These are phyloP conservation scores for Geotrichum aggregatum DNA, from an alignment of 1,139 yeast species.

Conservation along the genomic window DNA sequence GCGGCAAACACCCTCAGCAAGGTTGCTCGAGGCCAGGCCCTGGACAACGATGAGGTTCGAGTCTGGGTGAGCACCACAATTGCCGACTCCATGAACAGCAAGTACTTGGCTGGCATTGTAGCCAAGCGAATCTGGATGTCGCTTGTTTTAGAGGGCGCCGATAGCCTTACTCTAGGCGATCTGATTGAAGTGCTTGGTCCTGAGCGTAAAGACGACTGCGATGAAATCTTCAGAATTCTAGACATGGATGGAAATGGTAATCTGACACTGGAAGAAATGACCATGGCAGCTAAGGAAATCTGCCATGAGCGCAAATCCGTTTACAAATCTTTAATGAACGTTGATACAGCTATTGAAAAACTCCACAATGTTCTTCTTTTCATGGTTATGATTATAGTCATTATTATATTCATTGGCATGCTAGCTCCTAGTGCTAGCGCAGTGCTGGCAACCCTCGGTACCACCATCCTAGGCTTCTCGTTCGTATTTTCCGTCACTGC, in stretches of 20 bases:
- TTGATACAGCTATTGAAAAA: constrained; percentile 42
- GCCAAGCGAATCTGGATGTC: constrained; percentile 44
- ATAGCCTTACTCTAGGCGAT: constrained; percentile 37
- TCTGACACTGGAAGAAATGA: constrained; percentile 41
- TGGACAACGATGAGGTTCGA: constrained; percentile 18
- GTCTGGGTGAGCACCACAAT: constrained; percentile 35
- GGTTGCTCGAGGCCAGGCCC: constrained; percentile 30
- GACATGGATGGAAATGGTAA: constrained; percentile 42
- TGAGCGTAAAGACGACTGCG: constrained; percentile 35
- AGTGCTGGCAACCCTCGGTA: constrained; percentile 44
- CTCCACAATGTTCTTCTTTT: constrained; percentile 40
- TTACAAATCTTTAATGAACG: constrained; percentile 40
- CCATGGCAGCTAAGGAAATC: constrained; percentile 35
- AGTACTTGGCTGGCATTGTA: constrained; percentile 34
- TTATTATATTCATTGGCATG: constrained; percentile 43
- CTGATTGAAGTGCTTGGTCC: constrained; percentile 39
- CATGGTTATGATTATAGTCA: constrained; percentile 36
- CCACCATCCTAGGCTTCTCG: constrained; percentile 41
- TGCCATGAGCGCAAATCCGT: constrained; percentile 40
- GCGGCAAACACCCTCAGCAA: constrained; percentile 35
- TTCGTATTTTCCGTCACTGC: constrained; percentile 41
- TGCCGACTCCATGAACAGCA: constrained; percentile 37
- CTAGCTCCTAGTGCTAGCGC: constrained; percentile 43
- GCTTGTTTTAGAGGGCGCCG: constrained; percentile 41
- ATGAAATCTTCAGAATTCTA: constrained; percentile 37